These are phyloP conservation scores for Agrocybe praecox DNA, from an alignment of 768 basidiomycete genomes.

Conservation along the genomic window DNA sequence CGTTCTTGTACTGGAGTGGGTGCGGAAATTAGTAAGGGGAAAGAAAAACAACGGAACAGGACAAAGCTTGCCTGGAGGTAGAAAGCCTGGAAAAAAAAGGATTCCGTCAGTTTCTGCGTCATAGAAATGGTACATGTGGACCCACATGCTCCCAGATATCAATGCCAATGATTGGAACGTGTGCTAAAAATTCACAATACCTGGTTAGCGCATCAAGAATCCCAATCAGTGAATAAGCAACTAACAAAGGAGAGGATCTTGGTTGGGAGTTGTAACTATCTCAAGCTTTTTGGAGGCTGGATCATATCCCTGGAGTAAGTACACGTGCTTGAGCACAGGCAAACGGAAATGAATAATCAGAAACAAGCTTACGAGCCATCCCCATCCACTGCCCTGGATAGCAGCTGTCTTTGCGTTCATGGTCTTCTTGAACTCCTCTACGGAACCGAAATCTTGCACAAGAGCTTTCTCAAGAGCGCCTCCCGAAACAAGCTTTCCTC, in stretches of 20 bases:
- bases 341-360: not conserved
- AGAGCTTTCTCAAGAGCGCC: constrained; percentile 79
- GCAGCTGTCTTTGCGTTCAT: constrained; percentile 88
- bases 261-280: constrained; percentile 92
- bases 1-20: constrained; percentile 74
- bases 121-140: constrained; percentile 12
- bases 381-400: constrained; percentile 98
- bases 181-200: constrained; percentile 45
- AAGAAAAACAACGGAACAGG: not conserved
- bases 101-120: constrained; percentile 2
- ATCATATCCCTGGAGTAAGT: constrained; percentile 64
- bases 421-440: constrained; percentile 84
- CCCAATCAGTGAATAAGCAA: not conserved
- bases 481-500: constrained; percentile 58
- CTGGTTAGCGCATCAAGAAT: not conserved
- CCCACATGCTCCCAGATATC: constrained; percentile 96
- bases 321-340: not conserved
- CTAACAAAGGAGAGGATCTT: constrained; percentile 78
- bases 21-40: constrained; percentile 15
- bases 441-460: constrained; percentile 80
- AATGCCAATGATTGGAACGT: constrained; percentile 90
- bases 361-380: constrained; percentile 76
- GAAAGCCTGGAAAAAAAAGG: constrained; percentile 54
- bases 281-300: constrained; percentile 72
- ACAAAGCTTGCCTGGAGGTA: constrained; percentile 53